A percentile compares a stretch with the other conserved stretches of the same genome.
These are phyloP conservation scores for Sclerotinia sclerotiorum DNA, from an alignment of 2,329 filamentous ascomycete species.

Conservation along the genomic window DNA sequence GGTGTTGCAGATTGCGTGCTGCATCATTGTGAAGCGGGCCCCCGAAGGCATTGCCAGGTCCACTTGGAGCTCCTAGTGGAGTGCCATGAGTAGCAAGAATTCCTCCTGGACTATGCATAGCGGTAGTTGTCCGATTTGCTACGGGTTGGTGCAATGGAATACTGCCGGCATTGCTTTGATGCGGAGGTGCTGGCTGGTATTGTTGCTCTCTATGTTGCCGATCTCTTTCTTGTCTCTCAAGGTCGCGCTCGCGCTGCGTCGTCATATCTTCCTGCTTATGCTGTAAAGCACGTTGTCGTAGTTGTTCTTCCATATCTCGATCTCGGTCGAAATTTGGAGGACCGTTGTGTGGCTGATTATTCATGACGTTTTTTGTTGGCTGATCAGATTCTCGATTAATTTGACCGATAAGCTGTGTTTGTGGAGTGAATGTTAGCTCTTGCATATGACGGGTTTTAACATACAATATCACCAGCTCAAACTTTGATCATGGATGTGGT, in stretches of 20 bases:
- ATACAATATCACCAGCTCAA: neutral
- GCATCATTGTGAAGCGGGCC: constrained; percentile 55
- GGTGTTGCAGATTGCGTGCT: constrained; percentile 53
- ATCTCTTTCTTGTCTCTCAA: constrained; percentile 54
- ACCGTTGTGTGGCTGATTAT: constrained; percentile 38
- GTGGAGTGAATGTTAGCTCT: neutral
- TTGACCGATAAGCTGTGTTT: neutral
- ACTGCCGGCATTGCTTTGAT: constrained; percentile 84
- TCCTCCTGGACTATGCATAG: constrained; percentile 90
- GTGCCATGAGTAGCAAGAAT: constrained; percentile 73
- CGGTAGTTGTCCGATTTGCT: constrained; percentile 73
- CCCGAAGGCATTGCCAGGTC: constrained; percentile 49
- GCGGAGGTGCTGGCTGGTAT: constrained; percentile 65
- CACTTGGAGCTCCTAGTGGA: constrained; percentile 43
- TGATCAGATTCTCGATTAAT: constrained; percentile 2
- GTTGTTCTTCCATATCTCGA: constrained; percentile 52
- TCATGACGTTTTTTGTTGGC: constrained; percentile 31
- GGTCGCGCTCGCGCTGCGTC: constrained; percentile 49
- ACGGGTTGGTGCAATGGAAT: constrained; percentile 94
- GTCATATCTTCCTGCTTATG: constrained; percentile 55
- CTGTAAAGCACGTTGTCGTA: constrained; percentile 53
- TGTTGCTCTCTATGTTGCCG: constrained; percentile 60
- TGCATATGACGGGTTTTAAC: neutral
- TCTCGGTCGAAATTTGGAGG: constrained; percentile 41
- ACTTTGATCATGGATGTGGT: constrained; percentile 2